phyloP scores from a whole-genome alignment of 179 eudicot species.

The Beta macrorhiza region DNA sequence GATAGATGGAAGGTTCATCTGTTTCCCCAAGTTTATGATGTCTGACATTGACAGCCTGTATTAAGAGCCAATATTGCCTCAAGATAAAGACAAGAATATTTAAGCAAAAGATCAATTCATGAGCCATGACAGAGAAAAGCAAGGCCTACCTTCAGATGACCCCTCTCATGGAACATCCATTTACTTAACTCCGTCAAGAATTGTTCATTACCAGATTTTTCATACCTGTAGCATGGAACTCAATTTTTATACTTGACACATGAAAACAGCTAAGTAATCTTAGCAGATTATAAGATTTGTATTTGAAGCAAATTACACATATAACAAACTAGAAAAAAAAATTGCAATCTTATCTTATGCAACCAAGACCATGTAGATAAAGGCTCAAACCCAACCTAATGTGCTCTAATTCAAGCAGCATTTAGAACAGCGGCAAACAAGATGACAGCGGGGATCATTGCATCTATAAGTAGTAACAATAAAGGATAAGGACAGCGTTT shows the following conservation, averaged over 20 bases:
- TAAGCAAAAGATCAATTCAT: background rate
- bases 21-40: slow-evolving; percentile 80
- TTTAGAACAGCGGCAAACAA: background rate
- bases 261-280: too few species aligned
- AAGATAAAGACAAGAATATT: background rate
- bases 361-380: slow-evolving; percentile 8
- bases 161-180: slow-evolving; percentile 98
- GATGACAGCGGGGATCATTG: background rate
- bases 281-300: background rate
- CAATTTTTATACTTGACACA: background rate
- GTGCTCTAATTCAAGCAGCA: background rate
- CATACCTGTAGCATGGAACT: slow-evolving; percentile 45
- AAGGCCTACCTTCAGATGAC: slow-evolving; percentile 76
- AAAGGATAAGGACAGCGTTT: background rate
- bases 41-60: slow-evolving; percentile 76
- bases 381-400: background rate
- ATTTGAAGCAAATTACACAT: background rate
- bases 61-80: slow-evolving; percentile 6
- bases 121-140: background rate
- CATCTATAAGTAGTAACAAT: background rate
- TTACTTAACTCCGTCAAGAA: slow-evolving; percentile 80
- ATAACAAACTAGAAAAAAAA: slow-evolving; percentile 2
- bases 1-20: slow-evolving; percentile 80
- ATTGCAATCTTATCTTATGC: background rate
- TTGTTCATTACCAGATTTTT: slow-evolving; percentile 87